Conservation (phyloP, 2,329 filamentous ascomycete species). For the Thelonectria discophora region DNA sequence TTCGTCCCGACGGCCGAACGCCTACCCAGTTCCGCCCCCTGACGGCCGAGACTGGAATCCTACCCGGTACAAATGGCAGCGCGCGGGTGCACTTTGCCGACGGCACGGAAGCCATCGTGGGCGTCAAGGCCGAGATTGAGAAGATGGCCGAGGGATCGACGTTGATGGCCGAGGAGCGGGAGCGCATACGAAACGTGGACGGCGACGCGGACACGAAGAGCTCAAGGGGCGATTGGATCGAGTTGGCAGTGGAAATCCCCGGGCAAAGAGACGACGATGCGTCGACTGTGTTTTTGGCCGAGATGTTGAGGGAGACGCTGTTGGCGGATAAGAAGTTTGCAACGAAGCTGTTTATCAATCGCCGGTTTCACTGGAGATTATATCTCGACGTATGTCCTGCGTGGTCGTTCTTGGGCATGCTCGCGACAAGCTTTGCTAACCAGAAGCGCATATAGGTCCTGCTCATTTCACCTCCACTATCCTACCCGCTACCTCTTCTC, state of each 20-base stretch:
- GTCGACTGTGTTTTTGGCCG: constrained; percentile 83
- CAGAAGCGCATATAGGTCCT: constrained; percentile 71
- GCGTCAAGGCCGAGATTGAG: constrained; percentile 94
- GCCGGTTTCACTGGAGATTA: constrained; percentile 93
- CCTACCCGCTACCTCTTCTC: constrained; percentile 91
- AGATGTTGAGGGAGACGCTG: constrained; percentile 89
- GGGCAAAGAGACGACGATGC: constrained; percentile 92
- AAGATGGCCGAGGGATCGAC: constrained; percentile 59
- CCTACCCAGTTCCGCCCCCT: constrained; percentile 90
- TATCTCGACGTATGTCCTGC: constrained; percentile 82
- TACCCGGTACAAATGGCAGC: constrained; percentile 90
- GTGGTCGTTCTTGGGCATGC: neutral
- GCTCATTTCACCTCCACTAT: constrained; percentile 89
- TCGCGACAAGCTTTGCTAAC: neutral
- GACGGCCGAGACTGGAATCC: constrained; percentile 86
- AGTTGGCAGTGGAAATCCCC: constrained; percentile 90
- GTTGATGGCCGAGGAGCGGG: constrained; percentile 40
- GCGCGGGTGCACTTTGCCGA: constrained; percentile 94
- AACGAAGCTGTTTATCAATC: constrained; percentile 84
- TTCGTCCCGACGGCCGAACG: constrained; percentile 86
- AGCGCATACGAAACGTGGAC: constrained; percentile 49
- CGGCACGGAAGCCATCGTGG: constrained; percentile 94
- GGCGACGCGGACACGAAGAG: constrained; percentile 51
- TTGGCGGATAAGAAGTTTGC: constrained; percentile 75
- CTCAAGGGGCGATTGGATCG: constrained; percentile 78